Base-by-base conservation (phyloP, 352 stramenopile genomes). In the Phytophthora idaei region DNA sequence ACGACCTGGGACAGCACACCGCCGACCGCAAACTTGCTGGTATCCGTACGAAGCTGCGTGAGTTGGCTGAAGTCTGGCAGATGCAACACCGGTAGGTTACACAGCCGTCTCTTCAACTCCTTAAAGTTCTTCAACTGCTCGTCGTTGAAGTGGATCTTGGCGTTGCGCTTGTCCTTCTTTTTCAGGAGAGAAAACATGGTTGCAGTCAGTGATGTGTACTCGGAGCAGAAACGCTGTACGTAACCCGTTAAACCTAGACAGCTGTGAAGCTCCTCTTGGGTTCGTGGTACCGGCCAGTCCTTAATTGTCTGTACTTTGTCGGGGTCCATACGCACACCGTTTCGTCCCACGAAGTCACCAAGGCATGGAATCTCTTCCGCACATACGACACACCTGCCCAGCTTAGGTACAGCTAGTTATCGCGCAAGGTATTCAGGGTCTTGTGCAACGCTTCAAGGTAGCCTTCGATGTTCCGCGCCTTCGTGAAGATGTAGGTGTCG, bases 341-440 rank as follows among this genome's bases (percentile, higher is more conserved):
- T 61, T 2, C 28, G 37, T 50, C 53, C 42, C 4, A 46, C 44
- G 12, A 62, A 62, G 45, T 47, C 51, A 28, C 32, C 31, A 11
- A 54, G 21, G 25, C 31, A 54, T 3, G 44, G 55, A 36, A 62
- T 62, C 29, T 54, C 44, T 3, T 48, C 44, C 17, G 31, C 29
- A 25, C 55, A 62, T 32, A 61, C 54, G 11, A 2, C 27, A 51
- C 29, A 62, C 31, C 48, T 62, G 55, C 29, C 39, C 44, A 57
- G n/a, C 34, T 66, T 66, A 55, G 41, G 21, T 32, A 60, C 9
- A 66, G 25, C 42, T 60, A 53, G 41, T 51, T 21, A 9, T 54
- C 48, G 31, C 50, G n/a, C 31, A 57, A 45, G 9, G 51, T 51
- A 17, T 59, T 14, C 14, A 60, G 25, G 15, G 50, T 52, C 15